Base-by-base conservation (phyloP, 139 green algal genomes). In the Desmodesmus armatus region DNA sequence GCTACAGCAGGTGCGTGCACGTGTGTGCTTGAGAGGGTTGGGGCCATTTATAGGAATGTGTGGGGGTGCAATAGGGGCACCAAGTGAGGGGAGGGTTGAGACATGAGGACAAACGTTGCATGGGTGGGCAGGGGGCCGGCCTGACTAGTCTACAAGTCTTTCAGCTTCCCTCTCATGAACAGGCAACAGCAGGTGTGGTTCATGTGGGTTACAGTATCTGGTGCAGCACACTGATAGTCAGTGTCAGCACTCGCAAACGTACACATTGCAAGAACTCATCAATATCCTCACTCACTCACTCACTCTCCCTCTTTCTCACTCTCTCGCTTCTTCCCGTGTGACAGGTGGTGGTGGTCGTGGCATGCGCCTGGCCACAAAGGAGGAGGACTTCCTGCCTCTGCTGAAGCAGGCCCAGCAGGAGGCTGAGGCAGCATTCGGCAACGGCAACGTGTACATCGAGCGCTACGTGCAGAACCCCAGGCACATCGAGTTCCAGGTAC, bases 401-500 rank as follows among this genome's bases (percentile, higher is more conserved):
- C 86, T 97, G 66, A 92, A 95, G 87, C 82, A 92, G 80, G 97
- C 97, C 31, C 91, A 96, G 87, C 60, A 89, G 69, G 97, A 99
- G 89, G 97, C 97, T 23, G 93, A 98, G 86, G 96, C 96, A 44
- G 97, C 97, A 11, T 99, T 99, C 79, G 97, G 97, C 87, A 99
- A 99, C 89, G 94, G 94, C 43, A 92, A 89, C 35, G 93, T 97
- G 15, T 99, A 99, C 92, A 96, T 99, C 65, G 97, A 99, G 94
- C 91, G 96, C 11, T 96, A 91, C 81, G 91, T 99, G 29, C 78
- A 92, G 47, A 96, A 99, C 92, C 97, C 97, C 0, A 93, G 96
- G 75, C 97, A 99, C 92, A 98, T 99, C 69, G 97, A 99, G 92
- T 98, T 99, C 93, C 95, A 98, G 93, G 94, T 93, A 29, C n/a